phyloP scores from a whole-genome alignment of 371 early-diverging fungal genomes.

The Blakeslea trispora region DNA sequence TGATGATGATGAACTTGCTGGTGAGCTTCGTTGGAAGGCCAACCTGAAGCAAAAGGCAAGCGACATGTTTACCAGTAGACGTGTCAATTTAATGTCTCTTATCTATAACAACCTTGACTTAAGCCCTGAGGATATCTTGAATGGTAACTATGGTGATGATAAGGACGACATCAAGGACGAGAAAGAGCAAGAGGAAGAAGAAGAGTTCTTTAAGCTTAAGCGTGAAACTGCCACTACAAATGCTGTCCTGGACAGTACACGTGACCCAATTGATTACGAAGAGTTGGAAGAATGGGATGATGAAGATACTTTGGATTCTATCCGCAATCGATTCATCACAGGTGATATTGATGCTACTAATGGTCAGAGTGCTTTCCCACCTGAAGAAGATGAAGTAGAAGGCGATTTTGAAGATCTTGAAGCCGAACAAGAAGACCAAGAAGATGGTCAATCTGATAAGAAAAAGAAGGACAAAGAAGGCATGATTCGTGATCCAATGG shows the following conservation, averaged over 20 bases:
- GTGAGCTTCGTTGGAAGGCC: slow-evolving; percentile 75
- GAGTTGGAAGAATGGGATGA: slow-evolving; percentile 74
- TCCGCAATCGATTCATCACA: slow-evolving; percentile 85
- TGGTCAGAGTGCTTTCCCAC: slow-evolving; percentile 40
- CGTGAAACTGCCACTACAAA: slow-evolving; percentile 33
- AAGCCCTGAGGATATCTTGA: slow-evolving; percentile 57
- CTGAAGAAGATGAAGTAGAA: slow-evolving; percentile 63
- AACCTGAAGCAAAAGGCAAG: slow-evolving; percentile 71
- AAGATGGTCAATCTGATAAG: slow-evolving; percentile 19
- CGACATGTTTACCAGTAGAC: slow-evolving; percentile 59
- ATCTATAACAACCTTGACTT: slow-evolving; percentile 72
- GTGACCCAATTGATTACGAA: slow-evolving; percentile 52
- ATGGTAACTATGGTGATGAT: slow-evolving; percentile 47
- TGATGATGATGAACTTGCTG: slow-evolving; percentile 53
- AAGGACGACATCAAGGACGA: slow-evolving; percentile 49
- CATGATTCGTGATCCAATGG: slow-evolving; percentile 40
- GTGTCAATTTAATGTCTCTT: slow-evolving; percentile 83
- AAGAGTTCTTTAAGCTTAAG: slow-evolving; percentile 67
- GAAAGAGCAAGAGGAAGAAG: slow-evolving; percentile 67
- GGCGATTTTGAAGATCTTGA: slow-evolving; percentile 96
- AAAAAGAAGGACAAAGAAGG: slow-evolving; percentile 30
- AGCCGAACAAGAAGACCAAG: slow-evolving; percentile 45
- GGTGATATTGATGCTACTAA: slow-evolving; percentile 55
- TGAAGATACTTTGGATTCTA: slow-evolving; percentile 69
- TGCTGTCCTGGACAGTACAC: slow-evolving; percentile 70